These are phyloP conservation scores for Chrysoporthe puriensis DNA, from an alignment of 2,329 filamentous ascomycete species.

Conservation along the genomic window DNA sequence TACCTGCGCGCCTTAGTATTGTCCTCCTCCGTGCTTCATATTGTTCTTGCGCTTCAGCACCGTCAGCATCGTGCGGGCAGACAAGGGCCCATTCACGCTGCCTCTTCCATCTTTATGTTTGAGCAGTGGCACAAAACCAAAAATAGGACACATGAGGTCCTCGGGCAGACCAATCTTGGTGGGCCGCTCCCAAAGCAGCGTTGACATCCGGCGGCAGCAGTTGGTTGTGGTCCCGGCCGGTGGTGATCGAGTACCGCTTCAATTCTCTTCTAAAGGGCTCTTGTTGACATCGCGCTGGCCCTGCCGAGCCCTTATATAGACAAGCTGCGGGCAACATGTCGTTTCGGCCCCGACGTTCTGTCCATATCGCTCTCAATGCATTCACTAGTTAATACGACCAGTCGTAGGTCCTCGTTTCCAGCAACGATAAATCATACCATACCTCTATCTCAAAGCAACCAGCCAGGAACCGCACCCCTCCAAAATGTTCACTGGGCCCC, in stretches of 20 bases:
- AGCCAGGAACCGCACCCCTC: background rate
- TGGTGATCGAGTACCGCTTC: background rate
- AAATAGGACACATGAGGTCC: background rate
- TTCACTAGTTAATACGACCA: slow-evolving; percentile 1
- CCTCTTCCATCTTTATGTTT: background rate
- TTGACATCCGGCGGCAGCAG: background rate
- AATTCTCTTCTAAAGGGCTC: background rate
- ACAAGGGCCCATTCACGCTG: background rate
- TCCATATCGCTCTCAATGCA: background rate
- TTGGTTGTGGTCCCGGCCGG: background rate
- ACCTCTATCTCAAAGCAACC: background rate
- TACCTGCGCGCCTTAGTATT: slow-evolving; percentile 22
- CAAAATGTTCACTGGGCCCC: background rate
- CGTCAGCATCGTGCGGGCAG: background rate
- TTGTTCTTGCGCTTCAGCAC: background rate
- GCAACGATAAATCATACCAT: background rate
- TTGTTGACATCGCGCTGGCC: background rate
- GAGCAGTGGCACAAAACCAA: background rate
- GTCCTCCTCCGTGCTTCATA: background rate
- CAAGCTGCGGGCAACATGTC: background rate
- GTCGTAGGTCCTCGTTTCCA: background rate
- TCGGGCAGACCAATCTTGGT: background rate
- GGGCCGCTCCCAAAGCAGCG: background rate
- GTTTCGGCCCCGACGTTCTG: background rate
- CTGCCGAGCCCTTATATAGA: background rate